These are phyloP conservation scores for Phytopythium vexans DNA, from an alignment of 352 stramenopile genomes.

Conservation along the genomic window DNA sequence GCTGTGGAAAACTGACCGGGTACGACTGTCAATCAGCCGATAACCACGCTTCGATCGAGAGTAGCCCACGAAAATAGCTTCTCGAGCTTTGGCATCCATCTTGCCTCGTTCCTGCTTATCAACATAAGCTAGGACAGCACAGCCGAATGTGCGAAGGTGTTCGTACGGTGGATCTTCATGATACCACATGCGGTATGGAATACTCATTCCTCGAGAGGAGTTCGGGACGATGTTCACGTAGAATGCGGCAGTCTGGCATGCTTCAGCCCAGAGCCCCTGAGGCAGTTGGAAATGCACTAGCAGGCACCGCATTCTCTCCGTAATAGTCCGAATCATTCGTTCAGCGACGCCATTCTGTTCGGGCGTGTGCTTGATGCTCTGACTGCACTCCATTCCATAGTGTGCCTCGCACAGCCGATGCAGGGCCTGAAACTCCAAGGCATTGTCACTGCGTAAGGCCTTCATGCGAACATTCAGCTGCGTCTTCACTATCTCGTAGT, in stretches of 20 bases:
- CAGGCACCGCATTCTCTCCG: conserved; percentile 13
- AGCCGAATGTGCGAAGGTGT: conserved; percentile 4
- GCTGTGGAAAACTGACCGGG: conserved; percentile 1
- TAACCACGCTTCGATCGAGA: conserved; percentile 1
- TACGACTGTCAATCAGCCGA: conserved; percentile 2
- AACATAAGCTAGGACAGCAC: conserved; percentile 7
- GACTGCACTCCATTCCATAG: conserved; percentile 9
- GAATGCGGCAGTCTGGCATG: conserved; percentile 9
- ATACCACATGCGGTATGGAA: conserved; percentile 10
- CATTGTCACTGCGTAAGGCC: conserved; percentile 9
- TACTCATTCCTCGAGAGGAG: conserved; percentile 5
- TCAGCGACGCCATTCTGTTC: conserved; percentile 19
- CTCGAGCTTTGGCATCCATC: conserved; percentile 6
- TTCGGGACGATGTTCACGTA: conserved; percentile 11
- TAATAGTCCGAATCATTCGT: conserved; percentile 15
- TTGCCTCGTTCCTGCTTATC: conserved; percentile 11
- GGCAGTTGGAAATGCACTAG: conserved; percentile 14
- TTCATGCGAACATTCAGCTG: conserved; percentile 17
- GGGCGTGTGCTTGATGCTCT: conserved; percentile 12
- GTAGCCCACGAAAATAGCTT: conserved; percentile 7
- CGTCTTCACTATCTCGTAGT: conserved; percentile 9
- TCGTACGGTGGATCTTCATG: conserved; percentile 4
- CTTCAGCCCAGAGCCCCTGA: conserved; percentile 14
- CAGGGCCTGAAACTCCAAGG: conserved; percentile 3
- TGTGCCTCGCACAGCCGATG: conserved; percentile 3